Evolutionary conservation across 495 filamentous ascomycete genomes (phyloP), one percentile per base, ranked within the genome.

Genomic region (Neurospora hispaniola): DNA sequence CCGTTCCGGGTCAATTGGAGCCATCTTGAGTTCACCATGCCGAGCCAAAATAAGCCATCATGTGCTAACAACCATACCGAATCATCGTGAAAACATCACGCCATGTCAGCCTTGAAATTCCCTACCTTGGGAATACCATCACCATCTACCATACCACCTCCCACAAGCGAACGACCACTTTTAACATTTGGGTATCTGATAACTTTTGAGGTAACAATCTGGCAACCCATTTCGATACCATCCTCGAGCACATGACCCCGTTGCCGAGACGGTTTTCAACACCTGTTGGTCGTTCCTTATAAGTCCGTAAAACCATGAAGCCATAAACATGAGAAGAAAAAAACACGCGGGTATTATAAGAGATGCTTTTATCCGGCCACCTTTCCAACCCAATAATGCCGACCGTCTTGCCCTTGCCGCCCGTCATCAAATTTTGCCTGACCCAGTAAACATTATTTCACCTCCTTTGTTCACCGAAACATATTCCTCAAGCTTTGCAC

Each of bases 401-500:
- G 5, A 27, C 23, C 7, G 0, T 35, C 27, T 66, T 35, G 35
- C 23, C 54, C 27, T 31, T 35, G 4, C 14, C 7, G 6, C 23
- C 54, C 27, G 35, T 66, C 27, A 38, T 9, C 0, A 2, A 9
- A 4, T 66, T 66, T 66, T 31, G 12, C 14, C 54, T 66, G 62
- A 18, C 18, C 68, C 69, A 73, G 59, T 12, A n/a, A 41, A 35
- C 38, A n/a, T 48, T 43, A 44, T 59, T 59, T 18, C 5, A 54
- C 16, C 2, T 69, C 46, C 11, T 6, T 11, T 69, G 59, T 42
- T 74, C 71, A 84, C 40, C 80, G 79, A 70, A 87, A 86, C 31
- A 84, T 78, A 43, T 76, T 84, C 42, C 82, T 80, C 70, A 84
- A 80, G 23, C 83, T 79, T 70, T 85, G 80, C 31, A 80, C 81